Evolutionary conservation across 1,284 basidiomycete species (phyloP), one percentile per base, ranked within the genome.

Genomic region (Hemileia vastatrix): DNA sequence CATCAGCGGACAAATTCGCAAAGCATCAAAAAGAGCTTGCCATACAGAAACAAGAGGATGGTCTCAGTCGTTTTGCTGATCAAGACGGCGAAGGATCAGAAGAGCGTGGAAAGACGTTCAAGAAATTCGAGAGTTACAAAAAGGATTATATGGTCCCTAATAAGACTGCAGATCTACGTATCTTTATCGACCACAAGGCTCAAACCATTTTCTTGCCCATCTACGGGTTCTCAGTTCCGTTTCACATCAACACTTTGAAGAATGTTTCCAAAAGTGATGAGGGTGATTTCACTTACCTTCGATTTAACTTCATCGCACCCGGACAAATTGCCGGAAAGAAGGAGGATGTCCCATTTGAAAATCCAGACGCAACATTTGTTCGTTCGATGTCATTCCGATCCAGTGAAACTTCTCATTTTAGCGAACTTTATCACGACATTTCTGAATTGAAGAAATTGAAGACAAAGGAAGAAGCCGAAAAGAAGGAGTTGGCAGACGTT

Each of bases 301-400:
- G 94, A 2, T 92, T 99, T 78, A 98, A 98, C 78, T 97, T 98
- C 80, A 92, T 97, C 76, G 95, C 93, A 0, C 95, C 95, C 1
- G 95, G 95, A 50, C 93, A 97, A 75, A 84, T 97, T 52, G 88
- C 91, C 0, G 95, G 95, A 45, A 96, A 95, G 80, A 98, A 99
- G 79, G 95, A 99, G 73, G 95, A 99, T 69, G 96, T 92, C 85
- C 95, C 94, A 0, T 98, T 98, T 71, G 94, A 97, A 77, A 89
- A 97, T 75, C 90, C 94, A 1, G 90, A 95, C 66, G 86, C 94
- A 1, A 96, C 91, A 2, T 99, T 98, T 72, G 86, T 98, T 70
- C 89, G 93, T 57, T 96, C 91, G 3, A 83, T 95, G 66, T 90
- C 90, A 0, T 98, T 94, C 78, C 87, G 93, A 52, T 94, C 90